Percentiles rank a stretch among this genome's conserved stretches.
Conservation (phyloP, 768 basidiomycete genomes). For the Imleria badia region DNA sequence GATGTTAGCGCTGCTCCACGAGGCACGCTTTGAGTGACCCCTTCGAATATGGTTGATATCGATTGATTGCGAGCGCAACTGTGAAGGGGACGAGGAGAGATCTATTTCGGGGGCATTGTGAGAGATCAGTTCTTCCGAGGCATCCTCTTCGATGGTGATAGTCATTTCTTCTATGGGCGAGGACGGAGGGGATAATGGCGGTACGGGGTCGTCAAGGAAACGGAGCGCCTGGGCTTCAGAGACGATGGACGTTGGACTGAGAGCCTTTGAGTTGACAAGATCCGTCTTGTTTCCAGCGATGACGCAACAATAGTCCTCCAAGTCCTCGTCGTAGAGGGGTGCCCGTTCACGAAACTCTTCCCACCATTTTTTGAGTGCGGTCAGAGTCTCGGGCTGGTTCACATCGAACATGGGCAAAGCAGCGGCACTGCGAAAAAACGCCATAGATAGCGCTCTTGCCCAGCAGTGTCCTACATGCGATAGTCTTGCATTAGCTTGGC, state of each 20-base stretch:
- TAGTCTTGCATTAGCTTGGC: slow-evolving; percentile 2
- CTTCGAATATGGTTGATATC: slow-evolving; percentile 28
- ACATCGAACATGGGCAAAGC: slow-evolving; percentile 81
- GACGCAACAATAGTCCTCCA: slow-evolving; percentile 65
- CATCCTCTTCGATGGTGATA: slow-evolving; percentile 10
- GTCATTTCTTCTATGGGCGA: slow-evolving; percentile 11
- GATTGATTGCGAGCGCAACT: slow-evolving; percentile 20
- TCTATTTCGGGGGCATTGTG: slow-evolving; percentile 9
- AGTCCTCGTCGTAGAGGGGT: slow-evolving; percentile 63
- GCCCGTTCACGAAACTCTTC: slow-evolving; percentile 65
- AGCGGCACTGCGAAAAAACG: slow-evolving; percentile 85
- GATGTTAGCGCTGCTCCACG: slow-evolving; percentile 43
- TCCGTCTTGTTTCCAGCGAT: slow-evolving; percentile 81
- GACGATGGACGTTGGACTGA: slow-evolving; percentile 25
- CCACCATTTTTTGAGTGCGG: slow-evolving; percentile 73
- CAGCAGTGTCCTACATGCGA: slow-evolving; percentile 68
- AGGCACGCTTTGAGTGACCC: slow-evolving; percentile 41
- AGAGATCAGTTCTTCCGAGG: slow-evolving; percentile 14
- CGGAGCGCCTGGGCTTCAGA: slow-evolving; percentile 45
- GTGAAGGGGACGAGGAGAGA: slow-evolving; percentile 24
- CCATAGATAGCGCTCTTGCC: slow-evolving; percentile 79
- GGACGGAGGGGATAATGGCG: slow-evolving; percentile 28
- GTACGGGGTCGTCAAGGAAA: slow-evolving; percentile 60
- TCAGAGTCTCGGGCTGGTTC: slow-evolving; percentile 60
- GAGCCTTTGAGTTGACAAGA: slow-evolving; percentile 28